Evolutionary conservation across 495 filamentous ascomycete species (phyloP).

Genomic region (Chaetomidium leptoderma): DNA sequence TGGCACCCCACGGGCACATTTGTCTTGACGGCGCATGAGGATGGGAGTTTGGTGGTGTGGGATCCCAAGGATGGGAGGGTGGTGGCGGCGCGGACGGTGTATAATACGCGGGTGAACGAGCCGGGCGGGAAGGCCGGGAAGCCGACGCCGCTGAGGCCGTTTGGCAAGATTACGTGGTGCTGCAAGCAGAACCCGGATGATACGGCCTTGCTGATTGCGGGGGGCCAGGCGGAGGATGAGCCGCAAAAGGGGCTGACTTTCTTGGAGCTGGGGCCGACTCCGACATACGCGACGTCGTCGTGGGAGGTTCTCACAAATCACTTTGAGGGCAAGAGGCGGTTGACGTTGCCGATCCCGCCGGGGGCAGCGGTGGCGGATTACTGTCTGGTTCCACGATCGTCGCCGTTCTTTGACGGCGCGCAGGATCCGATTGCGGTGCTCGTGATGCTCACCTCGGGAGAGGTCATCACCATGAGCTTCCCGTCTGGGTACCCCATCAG

Average conservation of each 20-base stretch:
- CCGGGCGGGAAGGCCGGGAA: constrained; percentile 35
- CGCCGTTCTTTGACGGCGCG: constrained; percentile 79
- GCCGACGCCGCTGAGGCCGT: constrained; percentile 52
- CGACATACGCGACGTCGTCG: constrained; percentile 82
- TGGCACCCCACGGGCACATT: constrained; percentile 98
- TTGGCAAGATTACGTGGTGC: constrained; percentile 81
- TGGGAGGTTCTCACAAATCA: constrained; percentile 77
- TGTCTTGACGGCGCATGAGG: constrained; percentile 80
- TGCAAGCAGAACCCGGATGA: constrained; percentile 88
- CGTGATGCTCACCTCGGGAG: constrained; percentile 74
- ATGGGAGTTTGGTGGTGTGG: constrained; percentile 88
- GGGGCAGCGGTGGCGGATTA: constrained; percentile 77
- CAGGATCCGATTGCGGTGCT: constrained; percentile 87
- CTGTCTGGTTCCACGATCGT: constrained; percentile 71
- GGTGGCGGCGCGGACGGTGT: constrained; percentile 75
- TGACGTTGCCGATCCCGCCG: constrained; percentile 71
- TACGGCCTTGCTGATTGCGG: constrained; percentile 81
- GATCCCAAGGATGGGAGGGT: constrained; percentile 87
- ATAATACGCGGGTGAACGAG: constrained; percentile 63
- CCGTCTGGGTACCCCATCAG: constrained; percentile 85
- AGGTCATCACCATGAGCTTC: constrained; percentile 82
- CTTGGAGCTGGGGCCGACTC: constrained; percentile 81
- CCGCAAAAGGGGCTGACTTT: constrained; percentile 75
- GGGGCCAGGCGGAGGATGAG: constrained; percentile 62
- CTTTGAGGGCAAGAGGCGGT: constrained; percentile 65